Evolutionary conservation across 2,329 filamentous ascomycete species (phyloP).

Genomic region (Colletotrichum euphorbiae): DNA sequence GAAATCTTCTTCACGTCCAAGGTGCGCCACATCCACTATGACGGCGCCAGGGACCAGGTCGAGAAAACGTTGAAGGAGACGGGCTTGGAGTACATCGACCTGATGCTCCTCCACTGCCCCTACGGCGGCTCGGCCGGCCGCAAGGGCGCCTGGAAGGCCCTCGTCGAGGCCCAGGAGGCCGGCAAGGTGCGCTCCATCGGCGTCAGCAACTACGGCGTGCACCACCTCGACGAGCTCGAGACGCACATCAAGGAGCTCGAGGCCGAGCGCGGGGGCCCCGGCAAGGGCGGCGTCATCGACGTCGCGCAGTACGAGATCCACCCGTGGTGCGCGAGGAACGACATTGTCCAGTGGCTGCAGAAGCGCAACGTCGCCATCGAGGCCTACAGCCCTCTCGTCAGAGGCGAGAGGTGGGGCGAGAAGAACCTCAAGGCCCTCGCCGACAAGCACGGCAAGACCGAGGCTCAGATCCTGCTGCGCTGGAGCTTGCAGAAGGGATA

Average conservation of each 20-base stretch:
- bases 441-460: constrained; percentile 77
- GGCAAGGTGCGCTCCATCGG: constrained; percentile 72
- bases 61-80: constrained; percentile 71
- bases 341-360: constrained; percentile 83
- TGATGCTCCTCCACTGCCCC: constrained; percentile 72
- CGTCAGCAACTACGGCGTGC: constrained; percentile 74
- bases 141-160: constrained; percentile 71
- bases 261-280: constrained; percentile 65
- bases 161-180: constrained; percentile 72
- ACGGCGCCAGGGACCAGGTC: constrained; percentile 72
- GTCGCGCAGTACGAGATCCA: constrained; percentile 93
- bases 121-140: constrained; percentile 67
- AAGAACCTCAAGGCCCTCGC: constrained; percentile 72
- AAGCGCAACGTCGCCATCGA: constrained; percentile 72
- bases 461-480: constrained; percentile 82
- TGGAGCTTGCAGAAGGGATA: constrained; percentile 86
- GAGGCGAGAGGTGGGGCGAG: constrained; percentile 78
- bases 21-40: constrained; percentile 65
- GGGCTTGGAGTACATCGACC: constrained; percentile 74
- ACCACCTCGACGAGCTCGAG: constrained; percentile 72
- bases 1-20: constrained; percentile 69
- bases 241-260: constrained; percentile 71
- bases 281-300: constrained; percentile 78
- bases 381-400: constrained; percentile 71
- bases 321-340: constrained; percentile 84